Percentiles rank a stretch among this genome's conserved stretches.
These are phyloP conservation scores for Saccharomycopsis schoenii DNA, from an alignment of 805 yeast genomes.

Conservation along the genomic window DNA sequence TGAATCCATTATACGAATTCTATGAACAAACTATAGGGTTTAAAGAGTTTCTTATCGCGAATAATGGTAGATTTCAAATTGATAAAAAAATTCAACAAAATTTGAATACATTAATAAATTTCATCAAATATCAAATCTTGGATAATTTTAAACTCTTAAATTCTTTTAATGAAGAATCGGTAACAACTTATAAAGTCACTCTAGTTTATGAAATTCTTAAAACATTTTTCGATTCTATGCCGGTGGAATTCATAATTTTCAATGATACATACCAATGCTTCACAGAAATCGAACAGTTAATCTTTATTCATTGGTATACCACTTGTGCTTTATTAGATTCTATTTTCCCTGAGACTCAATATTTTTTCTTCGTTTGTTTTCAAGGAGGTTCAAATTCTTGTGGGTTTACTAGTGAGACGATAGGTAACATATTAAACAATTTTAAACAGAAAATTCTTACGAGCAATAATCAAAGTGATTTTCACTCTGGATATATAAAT, in stretches of 20 bases:
- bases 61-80: neutral
- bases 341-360: conserved; percentile 12
- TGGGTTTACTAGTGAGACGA: conserved; percentile 4
- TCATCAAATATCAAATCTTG: conserved; percentile 1
- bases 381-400: conserved; percentile 8
- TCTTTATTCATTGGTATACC: conserved; percentile 14
- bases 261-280: neutral
- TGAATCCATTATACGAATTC: conserved; percentile 7
- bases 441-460: neutral
- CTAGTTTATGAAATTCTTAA: conserved; percentile 1
- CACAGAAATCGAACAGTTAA: conserved; percentile 6
- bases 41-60: neutral
- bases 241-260: conserved; percentile 6
- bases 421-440: conserved; percentile 7
- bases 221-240: conserved; percentile 7
- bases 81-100: neutral
- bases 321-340: conserved; percentile 11
- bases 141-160: conserved; percentile 4
- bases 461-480: neutral
- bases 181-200: conserved; percentile 5
- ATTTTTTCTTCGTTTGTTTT: conserved; percentile 12
- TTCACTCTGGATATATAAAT: neutral
- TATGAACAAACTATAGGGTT: conserved; percentile 5
- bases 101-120: neutral
- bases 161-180: conserved; percentile 1